Percentiles rank a stretch among this genome's conserved stretches.
phyloP scores from a whole-genome alignment of 2,329 filamentous ascomycete genomes.

The Fusarium burgessii region DNA sequence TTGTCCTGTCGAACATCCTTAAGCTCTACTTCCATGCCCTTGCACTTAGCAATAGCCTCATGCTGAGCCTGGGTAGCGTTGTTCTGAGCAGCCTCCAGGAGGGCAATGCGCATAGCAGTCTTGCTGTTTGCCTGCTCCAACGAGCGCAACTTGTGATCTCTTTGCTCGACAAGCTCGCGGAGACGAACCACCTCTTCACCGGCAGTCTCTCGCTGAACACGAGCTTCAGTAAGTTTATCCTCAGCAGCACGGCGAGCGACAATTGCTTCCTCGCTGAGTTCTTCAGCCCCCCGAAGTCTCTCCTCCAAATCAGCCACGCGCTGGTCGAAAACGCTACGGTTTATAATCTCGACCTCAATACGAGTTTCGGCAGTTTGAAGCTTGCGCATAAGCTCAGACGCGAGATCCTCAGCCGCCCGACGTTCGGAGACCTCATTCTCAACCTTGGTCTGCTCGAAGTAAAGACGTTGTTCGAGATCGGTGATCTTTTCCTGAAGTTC shows the following conservation, averaged over 20 bases:
- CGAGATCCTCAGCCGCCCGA: slow-evolving; percentile 65
- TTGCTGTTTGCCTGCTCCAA: slow-evolving; percentile 68
- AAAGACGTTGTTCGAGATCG: slow-evolving; percentile 69
- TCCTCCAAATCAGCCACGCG: slow-evolving; percentile 77
- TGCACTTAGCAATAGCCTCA: slow-evolving; percentile 68
- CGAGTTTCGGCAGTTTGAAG: slow-evolving; percentile 69
- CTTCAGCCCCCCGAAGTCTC: slow-evolving; percentile 72
- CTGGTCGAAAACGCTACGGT: slow-evolving; percentile 68
- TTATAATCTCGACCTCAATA: slow-evolving; percentile 71
- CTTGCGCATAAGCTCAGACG: slow-evolving; percentile 65
- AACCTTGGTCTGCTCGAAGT: slow-evolving; percentile 59
- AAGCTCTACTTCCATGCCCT: slow-evolving; percentile 65
- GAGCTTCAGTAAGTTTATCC: slow-evolving; percentile 78
- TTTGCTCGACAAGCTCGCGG: slow-evolving; percentile 74
- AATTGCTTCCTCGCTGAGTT: slow-evolving; percentile 73
- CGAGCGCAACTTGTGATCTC: slow-evolving; percentile 72
- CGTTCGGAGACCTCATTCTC: slow-evolving; percentile 63
- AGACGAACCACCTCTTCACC: slow-evolving; percentile 80
- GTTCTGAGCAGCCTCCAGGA: slow-evolving; percentile 75
- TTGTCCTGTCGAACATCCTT: slow-evolving; percentile 67
- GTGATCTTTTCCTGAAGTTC: slow-evolving; percentile 70
- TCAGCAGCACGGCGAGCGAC: slow-evolving; percentile 74
- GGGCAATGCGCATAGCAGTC: slow-evolving; percentile 70
- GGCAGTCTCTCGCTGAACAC: slow-evolving; percentile 74
- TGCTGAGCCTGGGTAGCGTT: slow-evolving; percentile 65